Evolutionary conservation across 192 early-diverging fungal species (phyloP), one percentile per base, ranked within the genome.

Genomic region (Backusella australiensis): DNA sequence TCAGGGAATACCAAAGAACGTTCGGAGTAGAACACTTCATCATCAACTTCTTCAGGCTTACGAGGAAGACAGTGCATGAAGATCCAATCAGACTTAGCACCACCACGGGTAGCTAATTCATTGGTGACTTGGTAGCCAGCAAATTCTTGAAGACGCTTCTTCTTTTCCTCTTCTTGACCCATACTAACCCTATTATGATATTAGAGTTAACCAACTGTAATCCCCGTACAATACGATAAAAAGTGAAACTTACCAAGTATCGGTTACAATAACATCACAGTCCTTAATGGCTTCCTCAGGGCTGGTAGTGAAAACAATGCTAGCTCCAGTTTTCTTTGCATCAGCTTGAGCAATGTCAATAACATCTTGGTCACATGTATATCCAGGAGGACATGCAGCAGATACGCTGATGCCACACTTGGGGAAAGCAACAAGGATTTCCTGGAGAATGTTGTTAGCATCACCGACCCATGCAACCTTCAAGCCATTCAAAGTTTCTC

Each of bases 1-100:
- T 99, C 97, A 71, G 90, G 92, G 87, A 96, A 99, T 34, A 98
- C 96, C 19, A 98, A 85, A 6, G 98, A 99, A 69, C 93, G 92
- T 32, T 91, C 86, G 23, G 92, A 92, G 73, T 96, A 96, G 80
- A 98, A 98, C 35, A 99, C 94, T 77, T 97, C 94, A 80, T 99
- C 98, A 68, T 96, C 93, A 32, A 99, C 98, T 83, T 99, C 98
- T 77, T 99, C 96, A 5, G 83, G 87, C 83, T 99, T 99, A 21
- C 98, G 88, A 1, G 98, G 98, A 72, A 99, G 75, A 81, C 98
- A 99, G 84, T 99, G 98, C 94, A 99, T 94, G 69, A 99, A 99
- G 77, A 91, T 89, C 98, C 98, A 99, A 79, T 95, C 87, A 29
- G 88, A 77, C 39, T 95, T 92, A 8, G 97, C 95, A 14, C 90